Percentiles rank a stretch among this genome's conserved stretches.
Conservation (phyloP, 1,284 basidiomycete genomes). For the Prillingera fragicola region DNA sequence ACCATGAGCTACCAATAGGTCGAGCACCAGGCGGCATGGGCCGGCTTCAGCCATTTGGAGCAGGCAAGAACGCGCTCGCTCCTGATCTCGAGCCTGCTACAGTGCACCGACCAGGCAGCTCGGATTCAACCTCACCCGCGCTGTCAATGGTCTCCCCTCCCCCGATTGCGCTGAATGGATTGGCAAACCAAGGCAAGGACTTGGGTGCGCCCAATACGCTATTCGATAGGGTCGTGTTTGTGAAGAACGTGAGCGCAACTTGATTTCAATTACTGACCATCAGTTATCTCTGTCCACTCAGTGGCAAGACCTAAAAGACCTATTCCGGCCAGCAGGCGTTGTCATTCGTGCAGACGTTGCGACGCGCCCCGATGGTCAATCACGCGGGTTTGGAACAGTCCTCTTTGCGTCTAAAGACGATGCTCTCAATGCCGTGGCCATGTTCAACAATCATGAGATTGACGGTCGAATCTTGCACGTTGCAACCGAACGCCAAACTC, state of each 20-base stretch:
- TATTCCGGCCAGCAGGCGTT: constrained; percentile 79
- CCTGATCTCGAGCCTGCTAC: constrained; percentile 4
- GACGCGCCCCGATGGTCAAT: constrained; percentile 74
- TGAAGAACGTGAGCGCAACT: constrained; percentile 53
- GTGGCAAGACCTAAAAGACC: constrained; percentile 95
- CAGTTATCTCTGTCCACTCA: constrained; percentile 94
- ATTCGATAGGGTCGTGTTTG: constrained; percentile 59
- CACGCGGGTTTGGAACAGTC: constrained; percentile 82
- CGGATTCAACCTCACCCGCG: too few relatives aligned
- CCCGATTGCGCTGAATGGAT: constrained; percentile 27
- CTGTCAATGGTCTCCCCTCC: constrained; percentile 4
- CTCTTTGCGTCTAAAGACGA: constrained; percentile 76
- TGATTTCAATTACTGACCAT: not conserved
- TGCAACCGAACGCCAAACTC: constrained; percentile 36
- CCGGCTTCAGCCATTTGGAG: not conserved
- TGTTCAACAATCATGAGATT: constrained; percentile 55
- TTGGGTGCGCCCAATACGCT: constrained; percentile 37
- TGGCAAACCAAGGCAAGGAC: constrained; percentile 32
- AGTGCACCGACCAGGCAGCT: too few relatives aligned
- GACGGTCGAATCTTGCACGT: constrained; percentile 40
- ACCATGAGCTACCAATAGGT: constrained; percentile 1
- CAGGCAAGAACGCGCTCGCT: not conserved
- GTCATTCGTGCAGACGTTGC: constrained; percentile 85
- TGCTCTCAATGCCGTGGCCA: constrained; percentile 73
- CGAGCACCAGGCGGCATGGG: not conserved